Conservation (phyloP, 2,329 filamentous ascomycete species). For the Epichloe typhina region DNA sequence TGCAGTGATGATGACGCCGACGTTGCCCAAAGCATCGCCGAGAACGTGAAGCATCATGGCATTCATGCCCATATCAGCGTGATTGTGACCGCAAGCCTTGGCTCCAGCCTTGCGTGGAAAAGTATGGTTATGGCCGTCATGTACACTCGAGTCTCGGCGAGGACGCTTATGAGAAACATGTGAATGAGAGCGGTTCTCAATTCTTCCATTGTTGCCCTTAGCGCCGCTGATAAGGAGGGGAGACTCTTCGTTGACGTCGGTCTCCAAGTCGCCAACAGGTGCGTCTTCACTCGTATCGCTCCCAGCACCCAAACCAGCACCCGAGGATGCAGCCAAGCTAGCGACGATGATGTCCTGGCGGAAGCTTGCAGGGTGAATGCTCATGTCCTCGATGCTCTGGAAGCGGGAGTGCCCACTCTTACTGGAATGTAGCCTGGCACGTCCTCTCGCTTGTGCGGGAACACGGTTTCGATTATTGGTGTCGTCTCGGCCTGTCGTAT, state of each 20-base stretch:
- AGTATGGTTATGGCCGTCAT: conserved; percentile 68
- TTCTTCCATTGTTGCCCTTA: conserved; percentile 18
- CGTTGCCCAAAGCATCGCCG: conserved; percentile 74
- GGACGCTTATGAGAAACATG: conserved; percentile 12
- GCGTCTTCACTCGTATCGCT: conserved; percentile 38
- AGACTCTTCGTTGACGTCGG: conserved; percentile 29
- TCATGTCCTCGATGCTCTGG: conserved; percentile 57
- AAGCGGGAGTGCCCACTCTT: conserved; percentile 45
- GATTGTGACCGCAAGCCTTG: conserved; percentile 59
- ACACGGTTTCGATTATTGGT: conserved; percentile 18
- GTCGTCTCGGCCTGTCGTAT: conserved; percentile 14
- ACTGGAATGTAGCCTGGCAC: conserved; percentile 31
- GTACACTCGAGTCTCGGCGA: conserved; percentile 39
- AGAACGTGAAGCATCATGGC: conserved; percentile 66
- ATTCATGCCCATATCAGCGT: conserved; percentile 91
- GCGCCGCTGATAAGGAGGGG: conserved; percentile 27
- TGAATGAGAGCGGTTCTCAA: conserved; percentile 13
- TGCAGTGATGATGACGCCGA: conserved; percentile 72
- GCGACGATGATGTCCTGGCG: conserved; percentile 85
- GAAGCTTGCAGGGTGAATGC: conserved; percentile 81
- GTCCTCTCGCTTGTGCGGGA: conserved; percentile 23
- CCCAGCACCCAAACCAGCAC: conserved; percentile 40
- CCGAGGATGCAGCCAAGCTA: conserved; percentile 39
- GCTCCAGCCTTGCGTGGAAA: conserved; percentile 51
- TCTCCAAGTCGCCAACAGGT: conserved; percentile 27